Evolutionary conservation across 345 rosid genomes (phyloP).

Genomic region (Noccaea bulbosa): DNA sequence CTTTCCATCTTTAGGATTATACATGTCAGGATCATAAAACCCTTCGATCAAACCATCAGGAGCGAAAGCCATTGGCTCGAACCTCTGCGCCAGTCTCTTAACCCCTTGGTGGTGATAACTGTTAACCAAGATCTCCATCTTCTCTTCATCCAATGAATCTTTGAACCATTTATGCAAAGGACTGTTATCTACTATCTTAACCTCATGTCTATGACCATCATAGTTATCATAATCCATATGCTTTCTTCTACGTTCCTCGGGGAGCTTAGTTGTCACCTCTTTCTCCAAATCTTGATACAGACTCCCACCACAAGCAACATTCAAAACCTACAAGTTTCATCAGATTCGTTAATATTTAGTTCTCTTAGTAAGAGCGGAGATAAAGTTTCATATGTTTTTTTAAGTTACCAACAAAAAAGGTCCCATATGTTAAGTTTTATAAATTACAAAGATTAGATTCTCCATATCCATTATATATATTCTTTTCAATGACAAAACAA

Average conservation of each 20-base stretch:
- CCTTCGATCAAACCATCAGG: conserved; percentile 91
- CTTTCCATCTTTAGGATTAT: conserved; percentile 74
- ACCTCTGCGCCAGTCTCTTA: conserved; percentile 67
- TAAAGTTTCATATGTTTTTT: no score
- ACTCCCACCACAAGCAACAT: conserved; percentile 87
- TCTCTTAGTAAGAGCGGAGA: no score
- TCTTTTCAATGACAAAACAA: no score
- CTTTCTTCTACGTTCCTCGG: conserved; percentile 40
- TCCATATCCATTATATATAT: no score
- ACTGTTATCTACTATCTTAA: conserved; percentile 56
- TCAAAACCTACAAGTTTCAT: conserved; percentile 55
- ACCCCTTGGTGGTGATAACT: conserved; percentile 96
- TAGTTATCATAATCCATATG: conserved; percentile 81
- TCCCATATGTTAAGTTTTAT: no score
- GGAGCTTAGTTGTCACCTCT: conserved; percentile 51
- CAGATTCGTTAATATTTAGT: not conserved
- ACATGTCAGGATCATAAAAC: conserved; percentile 82
- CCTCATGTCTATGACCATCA: conserved; percentile 76
- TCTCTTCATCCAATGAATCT: conserved; percentile 58
- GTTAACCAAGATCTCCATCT: conserved; percentile 71
- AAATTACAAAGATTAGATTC: no score
- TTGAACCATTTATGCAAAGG: conserved; percentile 75
- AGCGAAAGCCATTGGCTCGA: conserved; percentile 80
- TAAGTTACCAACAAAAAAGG: no score
- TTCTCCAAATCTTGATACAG: conserved; percentile 73